A percentile compares a stretch with the other conserved stretches of the same genome.
Evolutionary conservation across 169 alveolate species (phyloP).

Genomic region (Cryptosporidium sp.): DNA sequence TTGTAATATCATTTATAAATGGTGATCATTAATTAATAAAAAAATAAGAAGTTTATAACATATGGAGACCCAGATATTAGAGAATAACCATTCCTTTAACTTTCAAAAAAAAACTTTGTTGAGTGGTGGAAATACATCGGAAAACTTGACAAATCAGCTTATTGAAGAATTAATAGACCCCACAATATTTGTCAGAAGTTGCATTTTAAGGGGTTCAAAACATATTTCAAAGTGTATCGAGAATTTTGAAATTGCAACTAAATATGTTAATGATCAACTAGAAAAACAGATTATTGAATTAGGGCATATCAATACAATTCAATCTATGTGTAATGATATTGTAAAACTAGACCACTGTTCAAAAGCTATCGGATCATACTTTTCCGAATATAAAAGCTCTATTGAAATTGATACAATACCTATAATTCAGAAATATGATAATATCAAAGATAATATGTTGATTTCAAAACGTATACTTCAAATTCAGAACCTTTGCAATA

Average conservation of each 20-base stretch:
- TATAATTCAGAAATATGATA: conserved; percentile 45
- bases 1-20: background rate
- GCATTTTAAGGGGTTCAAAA: conserved; percentile 43
- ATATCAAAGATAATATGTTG: conserved; percentile 24
- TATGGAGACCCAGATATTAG: background rate
- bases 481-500: conserved; percentile 38
- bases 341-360: conserved; percentile 8
- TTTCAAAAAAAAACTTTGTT: background rate
- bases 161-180: conserved; percentile 63
- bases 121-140: background rate
- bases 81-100: background rate
- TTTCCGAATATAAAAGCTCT: conserved; percentile 5
- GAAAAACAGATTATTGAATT: conserved; percentile 24
- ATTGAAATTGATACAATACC: background rate
- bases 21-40: background rate
- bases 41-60: background rate
- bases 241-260: conserved; percentile 34
- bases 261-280: conserved; percentile 35
- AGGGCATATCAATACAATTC: conserved; percentile 27
- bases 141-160: conserved; percentile 27
- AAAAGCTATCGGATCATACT: background rate
- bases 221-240: conserved; percentile 41
- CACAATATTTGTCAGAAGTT: conserved; percentile 50
- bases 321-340: conserved; percentile 26
- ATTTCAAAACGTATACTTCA: conserved; percentile 32